Evolutionary conservation across 1,284 basidiomycete species (phyloP), one percentile per base, ranked within the genome.

Genomic region (Tetrapyrgos nigripes): DNA sequence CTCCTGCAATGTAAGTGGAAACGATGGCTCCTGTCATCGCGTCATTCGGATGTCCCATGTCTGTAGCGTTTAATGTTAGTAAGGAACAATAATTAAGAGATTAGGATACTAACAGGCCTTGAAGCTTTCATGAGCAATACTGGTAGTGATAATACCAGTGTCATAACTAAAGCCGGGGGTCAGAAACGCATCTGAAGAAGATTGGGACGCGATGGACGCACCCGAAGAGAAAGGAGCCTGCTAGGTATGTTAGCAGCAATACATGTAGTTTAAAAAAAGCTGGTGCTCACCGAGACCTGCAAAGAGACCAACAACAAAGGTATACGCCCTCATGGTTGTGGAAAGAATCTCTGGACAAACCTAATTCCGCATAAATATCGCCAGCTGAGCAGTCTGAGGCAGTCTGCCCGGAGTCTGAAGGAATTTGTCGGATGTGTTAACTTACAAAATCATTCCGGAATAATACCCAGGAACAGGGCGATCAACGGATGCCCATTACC

Each of bases 71-170:
- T 29, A 17, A 10, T 23, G 46, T 48, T 24, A 47, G 31, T 10
- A 5, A 13, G 23, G 21, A 29, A 46, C 11, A 40, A 28, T n/a
- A 24, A 26, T 4, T 51, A 17, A 14, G 19, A 50, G 40, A 17
- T 14, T 6, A 37, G 44, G 14, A 21, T 24, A 59, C 54, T 28
- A 45, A 59, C 62, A 65, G 27, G 53, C 37, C 50, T 66, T 64
- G 57, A 66, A 64, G 35, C 61, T 62, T 11, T 57, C 45, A 60
- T 64, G 64, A 52, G 62, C 62, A 29, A 64, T 64, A 55, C 62
- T 62, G 3, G 63, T 64, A 2, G 64, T 66, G 24, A 62, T 62
- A 19, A 64, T 62, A 13, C 60, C 62, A 28, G 62, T 63, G 52
- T 65, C 64, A 37, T 60, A 62, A 24, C 62, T 60, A 28, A 9